Percentiles rank a stretch among this genome's conserved stretches.
Evolutionary conservation across 371 early-diverging fungal species (phyloP).

Genomic region (Blakeslea trispora): DNA sequence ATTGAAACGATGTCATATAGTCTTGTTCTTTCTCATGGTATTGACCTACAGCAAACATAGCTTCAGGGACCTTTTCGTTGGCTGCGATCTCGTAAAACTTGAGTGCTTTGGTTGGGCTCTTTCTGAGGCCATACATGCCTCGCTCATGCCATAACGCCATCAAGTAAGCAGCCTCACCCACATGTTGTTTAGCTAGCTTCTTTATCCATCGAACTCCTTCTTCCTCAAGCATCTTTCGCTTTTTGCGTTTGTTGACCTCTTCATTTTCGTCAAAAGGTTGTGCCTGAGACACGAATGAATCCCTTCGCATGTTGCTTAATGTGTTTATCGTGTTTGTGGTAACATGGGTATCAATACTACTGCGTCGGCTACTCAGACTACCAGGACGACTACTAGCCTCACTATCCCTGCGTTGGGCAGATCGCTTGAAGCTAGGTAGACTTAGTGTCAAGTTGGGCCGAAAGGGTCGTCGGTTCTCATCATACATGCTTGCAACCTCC

Average conservation of each 20-base stretch:
- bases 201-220: slow-evolving; percentile 75
- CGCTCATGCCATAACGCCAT: slow-evolving; percentile 71
- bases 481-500: slow-evolving; percentile 49
- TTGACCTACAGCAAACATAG: slow-evolving; percentile 37
- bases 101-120: slow-evolving; percentile 52
- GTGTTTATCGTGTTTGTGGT: background rate
- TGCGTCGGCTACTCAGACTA: slow-evolving; percentile 20
- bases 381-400: background rate
- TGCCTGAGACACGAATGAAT: slow-evolving; percentile 1
- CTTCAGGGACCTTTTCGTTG: slow-evolving; percentile 37
- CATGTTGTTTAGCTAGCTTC: slow-evolving; percentile 61
- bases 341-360: slow-evolving; percentile 21
- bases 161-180: slow-evolving; percentile 74
- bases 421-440: slow-evolving; percentile 7
- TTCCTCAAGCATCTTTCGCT: slow-evolving; percentile 47
- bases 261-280: background rate
- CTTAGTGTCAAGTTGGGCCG: slow-evolving; percentile 15
- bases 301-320: slow-evolving; percentile 3
- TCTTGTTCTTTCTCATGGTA: slow-evolving; percentile 62
- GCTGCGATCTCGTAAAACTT: slow-evolving; percentile 43
- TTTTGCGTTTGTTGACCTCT: slow-evolving; percentile 15
- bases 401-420: background rate
- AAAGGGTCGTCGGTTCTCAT: slow-evolving; percentile 9
- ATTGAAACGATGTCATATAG: slow-evolving; percentile 65
- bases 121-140: slow-evolving; percentile 58